Evolutionary conservation across 1,139 yeast genomes (phyloP).

Genomic region (Scheffersomyces segobiensis): DNA sequence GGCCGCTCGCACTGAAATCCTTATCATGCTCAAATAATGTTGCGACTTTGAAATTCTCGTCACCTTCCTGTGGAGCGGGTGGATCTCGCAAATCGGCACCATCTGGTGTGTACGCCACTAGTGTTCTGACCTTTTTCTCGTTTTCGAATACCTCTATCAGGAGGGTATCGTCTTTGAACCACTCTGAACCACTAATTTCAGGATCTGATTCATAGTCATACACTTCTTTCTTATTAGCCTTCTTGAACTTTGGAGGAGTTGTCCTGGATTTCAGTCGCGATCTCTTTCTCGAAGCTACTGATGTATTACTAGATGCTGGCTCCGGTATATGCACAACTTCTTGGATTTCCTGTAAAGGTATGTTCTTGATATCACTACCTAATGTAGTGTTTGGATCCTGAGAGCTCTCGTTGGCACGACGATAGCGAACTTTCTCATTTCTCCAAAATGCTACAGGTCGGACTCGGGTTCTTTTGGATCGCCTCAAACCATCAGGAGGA

Average conservation of each 20-base stretch:
- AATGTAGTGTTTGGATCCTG: conserved; percentile 39
- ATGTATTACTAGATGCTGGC: conserved; percentile 5
- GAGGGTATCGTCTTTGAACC: conserved; percentile 53
- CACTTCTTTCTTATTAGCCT: conserved; percentile 11
- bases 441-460: conserved; percentile 86
- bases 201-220: conserved; percentile 43
- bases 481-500: conserved; percentile 45
- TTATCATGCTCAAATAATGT: conserved; percentile 67
- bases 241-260: conserved; percentile 15
- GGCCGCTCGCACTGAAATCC: conserved; percentile 74
- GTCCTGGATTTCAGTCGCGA: conserved; percentile 14
- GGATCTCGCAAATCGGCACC: conserved; percentile 51
- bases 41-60: conserved; percentile 63
- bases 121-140: conserved; percentile 39
- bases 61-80: conserved; percentile 30
- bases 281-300: conserved; percentile 7
- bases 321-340: conserved; percentile 57
- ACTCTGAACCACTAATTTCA: conserved; percentile 51
- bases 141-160: conserved; percentile 56
- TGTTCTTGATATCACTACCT: conserved; percentile 31
- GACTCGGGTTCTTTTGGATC: conserved; percentile 64
- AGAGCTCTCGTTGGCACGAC: conserved; percentile 45
- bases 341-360: conserved; percentile 59
- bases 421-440: conserved; percentile 73
- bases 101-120: conserved; percentile 69